Percentiles rank a stretch among this genome's conserved stretches.
Evolutionary conservation across 176 grass and related monocot genomes (phyloP).

Genomic region (Triticum turgidum): DNA sequence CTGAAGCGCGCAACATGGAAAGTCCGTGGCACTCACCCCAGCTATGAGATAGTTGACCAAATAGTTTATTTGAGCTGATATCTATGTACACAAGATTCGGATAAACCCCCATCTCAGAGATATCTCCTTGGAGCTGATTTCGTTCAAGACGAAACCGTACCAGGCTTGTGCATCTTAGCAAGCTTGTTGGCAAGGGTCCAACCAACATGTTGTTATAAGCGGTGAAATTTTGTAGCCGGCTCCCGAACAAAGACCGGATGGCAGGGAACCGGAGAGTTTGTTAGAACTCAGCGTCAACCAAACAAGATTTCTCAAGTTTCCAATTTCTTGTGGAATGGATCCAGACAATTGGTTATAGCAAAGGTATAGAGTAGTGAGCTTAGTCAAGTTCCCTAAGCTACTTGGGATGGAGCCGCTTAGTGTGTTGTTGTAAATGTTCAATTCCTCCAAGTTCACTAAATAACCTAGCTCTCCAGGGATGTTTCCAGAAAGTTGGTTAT

Average conservation of each 20-base stretch:
- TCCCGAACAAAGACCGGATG: neutral
- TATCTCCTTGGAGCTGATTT: neutral
- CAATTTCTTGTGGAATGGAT: neutral
- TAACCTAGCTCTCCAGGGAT: neutral
- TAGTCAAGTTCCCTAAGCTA: neutral
- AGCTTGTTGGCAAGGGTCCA: neutral
- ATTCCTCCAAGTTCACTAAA: neutral
- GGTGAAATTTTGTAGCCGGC: neutral
- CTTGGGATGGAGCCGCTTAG: neutral
- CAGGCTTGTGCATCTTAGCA: neutral
- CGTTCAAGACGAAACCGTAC: neutral
- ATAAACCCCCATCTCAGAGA: neutral
- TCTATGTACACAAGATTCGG: neutral
- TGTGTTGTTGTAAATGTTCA: neutral
- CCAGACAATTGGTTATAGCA: neutral
- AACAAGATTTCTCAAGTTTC: neutral
- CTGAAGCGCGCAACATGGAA: neutral
- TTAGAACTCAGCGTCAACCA: neutral
- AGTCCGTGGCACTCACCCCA: neutral
- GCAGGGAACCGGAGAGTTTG: neutral
- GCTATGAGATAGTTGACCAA: neutral
- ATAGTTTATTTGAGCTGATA: slow-evolving; percentile 9
- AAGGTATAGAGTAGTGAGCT: neutral
- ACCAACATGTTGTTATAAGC: neutral
- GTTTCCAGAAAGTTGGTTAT: neutral